Evolutionary conservation across 495 filamentous ascomycete species (phyloP).

Genomic region (Aspergillus sclerotioniger): DNA sequence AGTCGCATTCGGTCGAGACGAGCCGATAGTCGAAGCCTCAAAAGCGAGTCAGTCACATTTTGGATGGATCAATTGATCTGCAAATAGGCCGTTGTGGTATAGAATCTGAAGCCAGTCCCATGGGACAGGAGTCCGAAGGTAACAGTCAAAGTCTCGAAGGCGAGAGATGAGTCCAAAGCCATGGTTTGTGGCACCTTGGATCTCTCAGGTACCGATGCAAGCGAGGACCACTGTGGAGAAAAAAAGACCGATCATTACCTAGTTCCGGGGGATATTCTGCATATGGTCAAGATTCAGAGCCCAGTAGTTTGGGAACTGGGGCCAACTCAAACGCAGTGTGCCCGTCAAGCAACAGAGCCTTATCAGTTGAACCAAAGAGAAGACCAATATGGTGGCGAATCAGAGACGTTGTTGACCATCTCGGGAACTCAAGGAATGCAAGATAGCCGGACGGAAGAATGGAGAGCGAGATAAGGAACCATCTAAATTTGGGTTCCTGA

Average conservation of each 20-base stretch:
- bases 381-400: background rate
- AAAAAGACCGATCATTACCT: background rate
- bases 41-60: background rate
- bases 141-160: background rate
- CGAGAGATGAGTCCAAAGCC: background rate
- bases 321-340: background rate
- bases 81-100: background rate
- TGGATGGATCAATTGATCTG: background rate
- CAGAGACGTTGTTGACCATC: background rate
- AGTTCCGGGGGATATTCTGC: background rate
- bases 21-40: background rate
- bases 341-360: background rate
- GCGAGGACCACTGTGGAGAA: background rate
- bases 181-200: background rate
- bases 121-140: background rate
- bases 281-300: background rate
- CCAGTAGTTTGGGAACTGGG: background rate
- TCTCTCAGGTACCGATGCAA: background rate
- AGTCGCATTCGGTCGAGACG: background rate
- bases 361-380: background rate
- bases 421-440: background rate
- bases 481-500: background rate
- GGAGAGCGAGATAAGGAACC: background rate
- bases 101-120: background rate
- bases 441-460: no score